Evolutionary conservation across 106 monocot genomes (phyloP).

Genomic region (Acorus calamus): DNA sequence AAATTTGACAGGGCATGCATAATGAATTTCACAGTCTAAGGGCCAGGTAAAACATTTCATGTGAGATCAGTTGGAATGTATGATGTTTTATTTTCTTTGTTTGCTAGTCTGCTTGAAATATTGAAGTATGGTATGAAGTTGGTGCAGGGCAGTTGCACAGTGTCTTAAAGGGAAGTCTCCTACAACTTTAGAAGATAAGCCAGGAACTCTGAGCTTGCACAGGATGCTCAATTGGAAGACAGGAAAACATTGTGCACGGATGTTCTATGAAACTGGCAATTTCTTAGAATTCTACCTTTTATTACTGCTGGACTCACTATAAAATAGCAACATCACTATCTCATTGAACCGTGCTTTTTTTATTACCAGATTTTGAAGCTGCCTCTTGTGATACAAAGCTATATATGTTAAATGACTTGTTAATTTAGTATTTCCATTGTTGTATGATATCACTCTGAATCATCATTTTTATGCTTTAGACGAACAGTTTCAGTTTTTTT

Average conservation of each 20-base stretch:
- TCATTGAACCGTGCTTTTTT: slow-evolving; percentile 34
- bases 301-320: neutral
- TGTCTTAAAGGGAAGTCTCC: slow-evolving; percentile 48
- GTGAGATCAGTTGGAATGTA: no score
- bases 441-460: no score
- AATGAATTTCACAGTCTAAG: slow-evolving; percentile 24
- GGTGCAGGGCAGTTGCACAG: slow-evolving; percentile 52
- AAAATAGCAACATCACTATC: slow-evolving; percentile 56
- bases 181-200: slow-evolving; percentile 11
- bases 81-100: neutral
- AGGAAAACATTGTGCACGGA: slow-evolving; percentile 64
- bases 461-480: no score
- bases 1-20: slow-evolving; percentile 35
- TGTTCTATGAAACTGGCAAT: slow-evolving; percentile 86
- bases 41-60: slow-evolving; percentile 31
- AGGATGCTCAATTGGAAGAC: slow-evolving; percentile 48
- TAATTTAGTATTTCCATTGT: no score
- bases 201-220: slow-evolving; percentile 44
- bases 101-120: neutral
- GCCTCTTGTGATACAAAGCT: neutral
- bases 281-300: neutral
- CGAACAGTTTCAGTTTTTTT: no score
- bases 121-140: neutral
- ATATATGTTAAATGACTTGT: no score
- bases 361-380: slow-evolving; percentile 19